Conservation (phyloP, 129 eudicot species). For the Cynara cardunculus region DNA sequence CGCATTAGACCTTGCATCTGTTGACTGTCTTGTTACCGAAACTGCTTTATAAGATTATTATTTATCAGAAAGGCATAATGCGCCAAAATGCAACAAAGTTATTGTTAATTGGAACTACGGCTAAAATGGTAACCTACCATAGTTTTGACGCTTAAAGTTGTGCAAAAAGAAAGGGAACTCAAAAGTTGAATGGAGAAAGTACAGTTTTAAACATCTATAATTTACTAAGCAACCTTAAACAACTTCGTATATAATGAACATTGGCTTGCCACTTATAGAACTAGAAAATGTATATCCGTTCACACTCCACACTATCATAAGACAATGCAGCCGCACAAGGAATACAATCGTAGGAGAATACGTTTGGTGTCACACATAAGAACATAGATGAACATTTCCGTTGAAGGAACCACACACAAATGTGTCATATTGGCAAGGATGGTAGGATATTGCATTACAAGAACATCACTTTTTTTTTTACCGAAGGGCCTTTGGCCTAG, state of each 20-base stretch:
- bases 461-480: too few species aligned
- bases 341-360: background rate
- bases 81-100: background rate
- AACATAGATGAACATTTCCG: background rate
- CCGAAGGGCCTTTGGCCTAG: too few species aligned
- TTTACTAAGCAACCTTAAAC: background rate
- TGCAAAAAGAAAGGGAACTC: background rate
- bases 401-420: background rate
- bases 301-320: background rate
- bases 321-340: background rate
- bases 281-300: constrained; percentile 3
- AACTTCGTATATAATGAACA: background rate
- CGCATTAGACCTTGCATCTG: too few species aligned
- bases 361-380: constrained; percentile 13
- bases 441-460: constrained; percentile 1
- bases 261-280: background rate
- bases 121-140: background rate
- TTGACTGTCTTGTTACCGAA: too few species aligned
- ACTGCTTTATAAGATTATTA: too few species aligned
- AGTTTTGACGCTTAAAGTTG: background rate
- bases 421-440: background rate
- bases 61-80: background rate
- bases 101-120: background rate
- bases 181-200: background rate
- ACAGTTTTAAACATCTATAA: background rate